Base-by-base conservation (phyloP, 1,284 basidiomycete genomes). In the Ustilago cynodontis region DNA sequence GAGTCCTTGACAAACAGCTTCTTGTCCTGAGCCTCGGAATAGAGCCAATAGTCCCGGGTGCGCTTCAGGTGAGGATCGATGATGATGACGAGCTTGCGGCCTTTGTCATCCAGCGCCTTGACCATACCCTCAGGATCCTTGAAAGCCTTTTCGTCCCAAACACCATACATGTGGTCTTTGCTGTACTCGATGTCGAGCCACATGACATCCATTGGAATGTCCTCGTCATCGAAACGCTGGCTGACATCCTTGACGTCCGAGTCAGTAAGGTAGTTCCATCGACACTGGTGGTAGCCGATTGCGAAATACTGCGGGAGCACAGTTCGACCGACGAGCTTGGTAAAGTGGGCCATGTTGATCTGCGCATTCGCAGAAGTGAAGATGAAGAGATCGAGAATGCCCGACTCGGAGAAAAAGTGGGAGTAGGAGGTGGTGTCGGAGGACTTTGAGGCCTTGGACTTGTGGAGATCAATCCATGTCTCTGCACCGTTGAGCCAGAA, bases 381-480 rank as follows among this genome's bases (percentile, higher is more conserved):
- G 72, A 99, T 88, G 87, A 99, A 94, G 10, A 98, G 86, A 86
- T 99, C 97, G 56, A 99, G 89, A 66, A 99, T 94, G 57, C 96
- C 97, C 2, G 93, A 94, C 87, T 99, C 96, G 16, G 94, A 94
- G 73, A 98, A 91, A 94, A 96, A 99, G 86, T 99, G 95, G 0
- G 95, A 14, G 57, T 82, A 67, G 37, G 82, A 80, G n/a, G 74
- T 63, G 37, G 50, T 69, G 11, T 59, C 57, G 39, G 63, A 55
- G 2, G 59, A 35, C 24, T 62, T 61, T 55, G 68, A 52, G 5
- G 47, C 33, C 24, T 45, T 61, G 37, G 77, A 70, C 66, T 82
- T 82, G 76, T 89, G 90, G 59, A 98, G 89, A 83, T 99, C 97
- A 69, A 99, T 92, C 93, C 94, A 99, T 0, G 94, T 95, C 84